A percentile compares a stretch with the other conserved stretches of the same genome.
Evolutionary conservation across 768 basidiomycete genomes (phyloP).

Genomic region (Collybiopsis luxurians): DNA sequence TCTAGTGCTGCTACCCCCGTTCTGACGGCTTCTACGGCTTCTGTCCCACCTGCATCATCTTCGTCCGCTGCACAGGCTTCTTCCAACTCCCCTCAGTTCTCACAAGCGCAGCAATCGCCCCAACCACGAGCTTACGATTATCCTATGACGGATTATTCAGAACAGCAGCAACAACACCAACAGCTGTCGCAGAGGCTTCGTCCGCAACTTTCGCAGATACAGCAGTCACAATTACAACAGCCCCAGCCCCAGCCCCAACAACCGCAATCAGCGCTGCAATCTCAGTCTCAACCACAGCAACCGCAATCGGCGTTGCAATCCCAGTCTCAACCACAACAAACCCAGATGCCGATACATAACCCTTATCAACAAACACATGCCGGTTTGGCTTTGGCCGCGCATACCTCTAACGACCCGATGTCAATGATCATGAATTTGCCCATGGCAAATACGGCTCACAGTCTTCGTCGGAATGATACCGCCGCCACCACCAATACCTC

Average conservation of each 20-base stretch:
- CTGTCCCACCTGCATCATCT: not conserved
- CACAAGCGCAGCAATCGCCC: not conserved
- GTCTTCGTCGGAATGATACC: not conserved
- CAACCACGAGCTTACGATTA: not conserved
- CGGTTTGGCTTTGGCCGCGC: not conserved
- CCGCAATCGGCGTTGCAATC: slow-evolving; percentile 7
- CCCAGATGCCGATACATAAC: not conserved
- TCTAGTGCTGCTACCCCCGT: not conserved
- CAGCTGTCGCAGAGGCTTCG: slow-evolving; percentile 16
- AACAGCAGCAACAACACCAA: slow-evolving; percentile 14
- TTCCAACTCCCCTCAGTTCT: not conserved
- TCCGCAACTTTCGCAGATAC: slow-evolving; percentile 16
- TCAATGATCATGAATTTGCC: not conserved
- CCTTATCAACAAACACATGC: not conserved
- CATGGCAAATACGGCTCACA: not conserved
- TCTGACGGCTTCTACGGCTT: not conserved
- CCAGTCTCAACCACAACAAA: slow-evolving; percentile 7
- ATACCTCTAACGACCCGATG: not conserved
- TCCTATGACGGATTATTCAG: not conserved
- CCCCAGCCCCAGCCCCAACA: not conserved
- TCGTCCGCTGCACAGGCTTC: not conserved
- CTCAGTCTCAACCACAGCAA: not conserved
- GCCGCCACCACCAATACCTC: not conserved
- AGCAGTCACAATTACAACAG: not conserved
- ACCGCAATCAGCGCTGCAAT: slow-evolving; percentile 6